Conservation (phyloP, 805 yeast genomes). For the Yamadazyma ubonensis region DNA sequence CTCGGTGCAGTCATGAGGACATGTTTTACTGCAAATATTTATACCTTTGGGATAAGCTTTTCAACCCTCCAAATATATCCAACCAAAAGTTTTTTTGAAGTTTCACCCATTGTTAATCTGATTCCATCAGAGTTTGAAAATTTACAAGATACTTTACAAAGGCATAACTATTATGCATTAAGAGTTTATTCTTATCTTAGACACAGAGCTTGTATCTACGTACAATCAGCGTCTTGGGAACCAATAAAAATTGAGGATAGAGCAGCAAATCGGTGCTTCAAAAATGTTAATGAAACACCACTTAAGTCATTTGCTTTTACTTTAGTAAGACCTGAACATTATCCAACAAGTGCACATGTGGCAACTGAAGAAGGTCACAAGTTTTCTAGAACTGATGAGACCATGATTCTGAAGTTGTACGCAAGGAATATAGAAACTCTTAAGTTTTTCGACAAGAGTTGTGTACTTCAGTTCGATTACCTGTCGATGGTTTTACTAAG, state of each 20-base stretch:
- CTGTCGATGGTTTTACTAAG: slow-evolving; percentile 23
- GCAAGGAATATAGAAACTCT: slow-evolving; percentile 27
- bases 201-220: slow-evolving; percentile 20
- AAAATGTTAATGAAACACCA: slow-evolving; percentile 24
- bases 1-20: slow-evolving; percentile 24
- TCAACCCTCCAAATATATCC: slow-evolving; percentile 14
- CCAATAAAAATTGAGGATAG: slow-evolving; percentile 16
- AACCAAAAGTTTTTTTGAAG: slow-evolving; percentile 9
- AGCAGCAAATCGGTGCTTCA: slow-evolving; percentile 15
- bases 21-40: slow-evolving; percentile 22
- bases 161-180: slow-evolving; percentile 26
- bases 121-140: neutral
- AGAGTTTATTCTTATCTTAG: slow-evolving; percentile 25
- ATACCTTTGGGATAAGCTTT: slow-evolving; percentile 23
- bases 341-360: slow-evolving; percentile 17
- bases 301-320: slow-evolving; percentile 21
- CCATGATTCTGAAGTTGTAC: slow-evolving; percentile 20
- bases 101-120: slow-evolving; percentile 12
- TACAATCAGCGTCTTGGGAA: slow-evolving; percentile 19
- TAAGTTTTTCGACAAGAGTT: slow-evolving; percentile 20
- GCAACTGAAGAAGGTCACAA: slow-evolving; percentile 12
- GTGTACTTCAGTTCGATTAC: slow-evolving; percentile 24
- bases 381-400: slow-evolving; percentile 23
- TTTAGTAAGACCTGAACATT: slow-evolving; percentile 25
- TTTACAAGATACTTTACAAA: slow-evolving; percentile 19